These are phyloP conservation scores for Gelatoporia subvermispora DNA, from an alignment of 768 basidiomycete genomes.

Conservation along the genomic window DNA sequence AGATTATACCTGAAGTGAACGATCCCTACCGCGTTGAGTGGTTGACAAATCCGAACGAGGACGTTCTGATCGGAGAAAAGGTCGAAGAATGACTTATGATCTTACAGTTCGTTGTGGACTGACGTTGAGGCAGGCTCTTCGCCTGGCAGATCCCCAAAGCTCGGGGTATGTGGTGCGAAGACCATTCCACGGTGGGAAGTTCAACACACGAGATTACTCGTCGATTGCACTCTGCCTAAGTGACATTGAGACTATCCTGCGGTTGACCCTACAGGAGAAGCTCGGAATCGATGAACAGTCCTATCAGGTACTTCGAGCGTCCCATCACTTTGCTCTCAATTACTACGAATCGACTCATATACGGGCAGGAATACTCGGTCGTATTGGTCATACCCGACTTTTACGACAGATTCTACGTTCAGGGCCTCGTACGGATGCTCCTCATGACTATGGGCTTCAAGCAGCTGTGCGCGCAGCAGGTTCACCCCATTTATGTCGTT, in stretches of 20 bases:
- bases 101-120: not conserved
- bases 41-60: conserved; percentile 55
- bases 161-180: conserved; percentile 73
- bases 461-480: conserved; percentile 90
- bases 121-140: conserved; percentile 48
- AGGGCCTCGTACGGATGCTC: conserved; percentile 69
- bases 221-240: conserved; percentile 66
- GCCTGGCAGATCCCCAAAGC: conserved; percentile 59
- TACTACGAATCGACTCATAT: not conserved
- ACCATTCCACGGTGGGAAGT: conserved; percentile 77
- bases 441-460: conserved; percentile 84
- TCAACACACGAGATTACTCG: conserved; percentile 77
- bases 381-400: conserved; percentile 91
- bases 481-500: conserved; percentile 22
- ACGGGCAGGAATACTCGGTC: conserved; percentile 72
- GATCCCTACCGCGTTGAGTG: conserved; percentile 84
- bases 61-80: conserved; percentile 67
- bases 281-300: conserved; percentile 48
- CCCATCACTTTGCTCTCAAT: not conserved
- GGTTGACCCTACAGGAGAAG: conserved; percentile 53
- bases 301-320: conserved; percentile 57
- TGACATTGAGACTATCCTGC: conserved; percentile 73
- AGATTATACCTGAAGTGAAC: conserved; percentile 79
- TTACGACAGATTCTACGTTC: conserved; percentile 80
- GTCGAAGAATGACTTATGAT: conserved; percentile 29